Evolutionary conservation across 2,329 filamentous ascomycete species (phyloP), one percentile per base, ranked within the genome.

Genomic region (Nemania serpens): DNA sequence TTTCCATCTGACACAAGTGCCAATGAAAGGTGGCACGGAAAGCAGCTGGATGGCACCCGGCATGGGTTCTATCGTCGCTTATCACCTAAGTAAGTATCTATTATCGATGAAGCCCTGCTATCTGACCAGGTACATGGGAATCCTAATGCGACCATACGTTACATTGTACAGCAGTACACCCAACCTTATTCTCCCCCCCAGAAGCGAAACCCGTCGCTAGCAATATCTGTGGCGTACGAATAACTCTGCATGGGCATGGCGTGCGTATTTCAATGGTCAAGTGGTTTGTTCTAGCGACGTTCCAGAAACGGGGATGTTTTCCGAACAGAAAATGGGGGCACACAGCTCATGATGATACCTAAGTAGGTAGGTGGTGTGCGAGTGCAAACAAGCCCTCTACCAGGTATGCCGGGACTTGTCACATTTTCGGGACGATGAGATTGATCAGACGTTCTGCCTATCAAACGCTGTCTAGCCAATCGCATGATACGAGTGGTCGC

Each of bases 81-180:
- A 55, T 54, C 49, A 42, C 42, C 41, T 29, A 7, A 7, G 25
- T 29, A 29, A 29, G 25, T 29, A 29, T 29, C 7, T 33, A 15
- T 50, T 17, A 58, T 61, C 25, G 43, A 29, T 4, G 25, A 29
- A 7, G 25, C 7, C 11, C 43, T 56, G 39, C 45, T 25, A 62
- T 49, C 60, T 53, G 48, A 62, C 56, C 60, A 41, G 60, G 60
- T 52, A 59, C 60, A 37, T 43, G 60, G 25, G 60, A 42, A 49
- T 53, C 36, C 50, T 41, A 13, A 58, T 59, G 48, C 55, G 20
- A 58, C 47, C 15, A 42, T 37, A 45, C 25, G 41, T 56, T 51
- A 48, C 46, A 48, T 59, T 29, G 41, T 50, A 47, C 59, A 50
- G 46, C 49, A 29, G 46, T 36, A 43, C 46, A 52, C 34, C 34